A percentile compares a stretch with the other conserved stretches of the same genome.
Evolutionary conservation across 2,329 filamentous ascomycete species (phyloP).

Genomic region (Fusarium vanettenii): DNA sequence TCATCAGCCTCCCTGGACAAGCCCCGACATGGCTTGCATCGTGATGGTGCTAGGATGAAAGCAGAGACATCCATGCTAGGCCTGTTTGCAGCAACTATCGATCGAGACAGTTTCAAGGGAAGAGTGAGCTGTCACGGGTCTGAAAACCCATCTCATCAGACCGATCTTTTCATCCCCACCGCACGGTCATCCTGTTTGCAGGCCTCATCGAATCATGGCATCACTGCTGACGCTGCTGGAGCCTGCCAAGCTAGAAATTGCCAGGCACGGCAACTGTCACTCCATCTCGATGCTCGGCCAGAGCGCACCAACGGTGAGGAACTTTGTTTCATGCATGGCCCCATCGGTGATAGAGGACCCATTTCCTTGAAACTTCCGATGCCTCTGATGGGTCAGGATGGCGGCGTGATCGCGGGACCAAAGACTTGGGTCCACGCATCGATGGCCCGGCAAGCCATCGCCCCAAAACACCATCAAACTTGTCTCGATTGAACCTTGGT

Average conservation of each 20-base stretch:
- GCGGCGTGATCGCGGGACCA: constrained; percentile 16
- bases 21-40: neutral
- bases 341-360: constrained; percentile 10
- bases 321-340: neutral
- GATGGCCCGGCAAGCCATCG: constrained; percentile 29
- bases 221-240: neutral
- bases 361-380: neutral
- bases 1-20: neutral
- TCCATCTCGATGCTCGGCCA: neutral
- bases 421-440: constrained; percentile 25
- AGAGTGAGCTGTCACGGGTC: neutral
- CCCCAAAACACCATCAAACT: constrained; percentile 29
- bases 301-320: neutral
- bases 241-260: neutral
- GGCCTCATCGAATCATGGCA: neutral
- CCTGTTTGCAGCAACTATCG: neutral
- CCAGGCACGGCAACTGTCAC: neutral
- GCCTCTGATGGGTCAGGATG: neutral
- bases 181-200: neutral
- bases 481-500: constrained; percentile 1
- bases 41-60: neutral
- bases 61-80: neutral
- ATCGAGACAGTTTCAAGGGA: neutral
- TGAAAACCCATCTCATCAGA: neutral
- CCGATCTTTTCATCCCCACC: neutral